These are phyloP conservation scores for Ramaria rubella DNA, from an alignment of 768 basidiomycete genomes.

Conservation along the genomic window DNA sequence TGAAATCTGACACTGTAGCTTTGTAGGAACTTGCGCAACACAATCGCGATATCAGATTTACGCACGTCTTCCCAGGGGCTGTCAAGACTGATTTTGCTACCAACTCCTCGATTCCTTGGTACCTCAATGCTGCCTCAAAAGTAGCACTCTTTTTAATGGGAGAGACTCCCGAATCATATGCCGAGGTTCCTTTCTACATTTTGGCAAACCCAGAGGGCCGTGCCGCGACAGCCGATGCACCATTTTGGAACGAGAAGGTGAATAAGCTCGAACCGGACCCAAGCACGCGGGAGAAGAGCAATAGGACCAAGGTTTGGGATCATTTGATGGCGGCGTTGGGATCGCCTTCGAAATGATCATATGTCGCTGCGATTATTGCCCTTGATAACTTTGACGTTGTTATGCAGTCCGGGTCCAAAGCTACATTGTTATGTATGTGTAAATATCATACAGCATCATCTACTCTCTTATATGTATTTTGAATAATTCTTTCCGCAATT, in stretches of 20 bases:
- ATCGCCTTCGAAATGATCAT: no score
- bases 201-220: constrained; percentile 1
- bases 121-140: background rate
- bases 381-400: no score
- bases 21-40: constrained; percentile 32
- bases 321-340: background rate
- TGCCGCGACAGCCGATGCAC: background rate
- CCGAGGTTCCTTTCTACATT: constrained; percentile 9
- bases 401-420: no score
- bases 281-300: background rate
- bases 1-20: background rate
- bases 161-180: background rate
- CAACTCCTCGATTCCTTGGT: constrained; percentile 16
- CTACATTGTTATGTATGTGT: no score
- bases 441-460: no score
- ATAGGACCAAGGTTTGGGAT: background rate
- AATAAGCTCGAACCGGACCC: background rate
- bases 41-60: constrained; percentile 37
- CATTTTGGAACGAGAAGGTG: constrained; percentile 5
- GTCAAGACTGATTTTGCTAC: constrained; percentile 34
- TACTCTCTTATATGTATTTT: no score
- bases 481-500: no score
- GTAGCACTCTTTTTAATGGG: background rate
- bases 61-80: constrained; percentile 37
- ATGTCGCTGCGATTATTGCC: background rate